phyloP scores from a whole-genome alignment of 129 eudicot genomes.

The Centrapalus pauciflorus region DNA sequence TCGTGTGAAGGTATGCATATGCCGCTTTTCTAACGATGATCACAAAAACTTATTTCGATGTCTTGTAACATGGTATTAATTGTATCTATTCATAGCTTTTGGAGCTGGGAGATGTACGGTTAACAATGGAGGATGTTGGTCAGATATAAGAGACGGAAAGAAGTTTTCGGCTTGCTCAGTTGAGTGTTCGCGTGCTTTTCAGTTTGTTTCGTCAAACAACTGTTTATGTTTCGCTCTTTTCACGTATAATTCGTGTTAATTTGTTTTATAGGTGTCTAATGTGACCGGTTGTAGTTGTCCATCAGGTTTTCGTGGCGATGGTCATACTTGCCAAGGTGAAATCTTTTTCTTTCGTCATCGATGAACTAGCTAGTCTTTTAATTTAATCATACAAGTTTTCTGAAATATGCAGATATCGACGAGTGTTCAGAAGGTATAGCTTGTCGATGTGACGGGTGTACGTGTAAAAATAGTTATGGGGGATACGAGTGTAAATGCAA shows the following conservation, averaged over 20 bases:
- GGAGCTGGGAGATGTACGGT: constrained; percentile 89
- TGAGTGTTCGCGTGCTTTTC: constrained; percentile 19
- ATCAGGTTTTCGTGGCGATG: constrained; percentile 78
- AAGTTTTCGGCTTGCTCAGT: constrained; percentile 82
- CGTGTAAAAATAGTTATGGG: constrained; percentile 82
- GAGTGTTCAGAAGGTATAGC: constrained; percentile 66
- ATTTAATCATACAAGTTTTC: neutral
- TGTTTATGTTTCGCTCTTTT: neutral
- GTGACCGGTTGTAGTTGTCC: constrained; percentile 83
- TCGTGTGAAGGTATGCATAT: constrained; percentile 61
- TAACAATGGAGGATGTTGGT: constrained; percentile 93
- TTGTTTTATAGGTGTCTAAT: constrained; percentile 46
- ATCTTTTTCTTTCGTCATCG: neutral
- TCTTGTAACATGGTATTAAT: constrained; percentile 1
- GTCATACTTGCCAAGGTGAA: constrained; percentile 68
- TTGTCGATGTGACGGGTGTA: constrained; percentile 79
- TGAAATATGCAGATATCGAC: constrained; percentile 40
- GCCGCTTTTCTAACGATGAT: neutral
- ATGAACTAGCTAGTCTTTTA: neutral
- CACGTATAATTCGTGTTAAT: neutral
- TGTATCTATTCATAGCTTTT: constrained; percentile 71
- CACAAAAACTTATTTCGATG: neutral
- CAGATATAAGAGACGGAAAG: constrained; percentile 53
- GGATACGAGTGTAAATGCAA: constrained; percentile 80
- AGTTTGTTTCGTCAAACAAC: neutral